Percentiles rank a stretch among this genome's conserved stretches.
phyloP scores from a whole-genome alignment of 2,329 filamentous ascomycete genomes.

The Fusarium sp. region DNA sequence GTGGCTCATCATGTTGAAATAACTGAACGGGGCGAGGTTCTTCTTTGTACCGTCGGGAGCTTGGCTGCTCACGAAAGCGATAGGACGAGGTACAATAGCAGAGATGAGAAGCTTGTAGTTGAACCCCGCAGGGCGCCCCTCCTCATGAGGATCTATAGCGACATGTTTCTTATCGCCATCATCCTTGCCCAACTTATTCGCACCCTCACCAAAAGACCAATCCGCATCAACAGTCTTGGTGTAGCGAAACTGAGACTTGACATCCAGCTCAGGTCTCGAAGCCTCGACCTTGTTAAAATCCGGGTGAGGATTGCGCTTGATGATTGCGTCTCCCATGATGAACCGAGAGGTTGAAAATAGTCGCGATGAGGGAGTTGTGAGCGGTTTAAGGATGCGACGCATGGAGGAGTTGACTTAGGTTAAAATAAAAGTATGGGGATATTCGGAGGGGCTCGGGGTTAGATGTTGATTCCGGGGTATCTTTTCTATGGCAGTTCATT shows the following conservation, averaged over 20 bases:
- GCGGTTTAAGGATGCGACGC: slow-evolving; percentile 6
- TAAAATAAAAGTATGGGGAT: slow-evolving; percentile 8
- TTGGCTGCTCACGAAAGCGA: slow-evolving; percentile 70
- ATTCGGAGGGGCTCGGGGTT: slow-evolving; percentile 1
- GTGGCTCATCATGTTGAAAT: slow-evolving; percentile 84
- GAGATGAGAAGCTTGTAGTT: slow-evolving; percentile 96
- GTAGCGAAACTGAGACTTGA: slow-evolving; percentile 57
- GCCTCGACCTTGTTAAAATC: slow-evolving; percentile 80
- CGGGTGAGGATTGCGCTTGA: slow-evolving; percentile 67
- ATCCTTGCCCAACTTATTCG: slow-evolving; percentile 59
- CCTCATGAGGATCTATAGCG: slow-evolving; percentile 81
- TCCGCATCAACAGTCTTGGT: slow-evolving; percentile 71
- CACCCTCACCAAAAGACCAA: slow-evolving; percentile 73
- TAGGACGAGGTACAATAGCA: slow-evolving; percentile 82
- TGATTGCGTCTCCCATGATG: slow-evolving; percentile 47
- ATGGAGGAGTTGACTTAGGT: not conserved
- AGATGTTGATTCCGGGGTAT: not conserved
- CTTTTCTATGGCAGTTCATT: not conserved
- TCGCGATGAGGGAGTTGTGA: slow-evolving; percentile 3
- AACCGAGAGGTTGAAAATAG: slow-evolving; percentile 14
- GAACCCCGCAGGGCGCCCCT: slow-evolving; percentile 70
- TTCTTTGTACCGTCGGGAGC: slow-evolving; percentile 66
- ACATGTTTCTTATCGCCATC: slow-evolving; percentile 64
- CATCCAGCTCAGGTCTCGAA: slow-evolving; percentile 69
- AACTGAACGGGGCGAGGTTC: slow-evolving; percentile 89